A percentile compares a stretch with the other conserved stretches of the same genome.
These are phyloP conservation scores for Apiospora sp. DNA, from an alignment of 2,329 filamentous ascomycete species.

Conservation along the genomic window DNA sequence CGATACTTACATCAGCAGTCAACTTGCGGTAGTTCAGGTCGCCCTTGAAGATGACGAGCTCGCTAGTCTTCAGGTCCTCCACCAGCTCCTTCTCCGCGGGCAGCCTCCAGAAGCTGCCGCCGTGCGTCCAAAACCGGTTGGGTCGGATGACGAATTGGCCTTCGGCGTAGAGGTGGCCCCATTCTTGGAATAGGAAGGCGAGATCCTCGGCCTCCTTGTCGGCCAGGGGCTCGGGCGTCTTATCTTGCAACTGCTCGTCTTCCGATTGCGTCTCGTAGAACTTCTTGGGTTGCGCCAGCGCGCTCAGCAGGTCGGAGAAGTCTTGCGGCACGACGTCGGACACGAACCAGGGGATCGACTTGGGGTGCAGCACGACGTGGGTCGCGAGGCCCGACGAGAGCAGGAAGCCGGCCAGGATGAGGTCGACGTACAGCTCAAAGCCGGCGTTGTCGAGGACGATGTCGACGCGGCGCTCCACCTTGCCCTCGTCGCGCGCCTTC, in stretches of 20 bases:
- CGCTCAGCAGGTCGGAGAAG: slow-evolving; percentile 82
- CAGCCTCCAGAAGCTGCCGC: slow-evolving; percentile 88
- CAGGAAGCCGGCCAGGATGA: slow-evolving; percentile 90
- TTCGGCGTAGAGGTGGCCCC: slow-evolving; percentile 81
- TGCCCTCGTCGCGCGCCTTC: slow-evolving; percentile 68
- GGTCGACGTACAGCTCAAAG: slow-evolving; percentile 95
- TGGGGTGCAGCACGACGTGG: slow-evolving; percentile 87
- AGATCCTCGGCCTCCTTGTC: slow-evolving; percentile 74
- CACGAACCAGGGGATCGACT: slow-evolving; percentile 97
- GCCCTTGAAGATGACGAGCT: slow-evolving; percentile 95
- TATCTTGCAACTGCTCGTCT: slow-evolving; percentile 66
- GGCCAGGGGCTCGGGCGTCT: slow-evolving; percentile 67
- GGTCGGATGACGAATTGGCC: slow-evolving; percentile 84
- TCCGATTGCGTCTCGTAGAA: slow-evolving; percentile 83
- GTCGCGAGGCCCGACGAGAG: slow-evolving; percentile 86
- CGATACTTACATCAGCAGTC: slow-evolving; percentile 77
- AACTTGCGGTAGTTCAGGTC: slow-evolving; percentile 97
- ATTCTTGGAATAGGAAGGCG: slow-evolving; percentile 81
- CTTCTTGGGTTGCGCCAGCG: slow-evolving; percentile 75
- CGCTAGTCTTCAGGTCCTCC: slow-evolving; percentile 80
- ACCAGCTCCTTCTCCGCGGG: slow-evolving; percentile 72
- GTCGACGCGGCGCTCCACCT: slow-evolving; percentile 80
- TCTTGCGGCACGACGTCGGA: slow-evolving; percentile 91
- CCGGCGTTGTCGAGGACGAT: slow-evolving; percentile 97
- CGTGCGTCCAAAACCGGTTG: slow-evolving; percentile 90